Percentiles rank a stretch among this genome's conserved stretches.
Conservation (phyloP, 2,329 filamentous ascomycete species). For the Fusarium agapanthi region DNA sequence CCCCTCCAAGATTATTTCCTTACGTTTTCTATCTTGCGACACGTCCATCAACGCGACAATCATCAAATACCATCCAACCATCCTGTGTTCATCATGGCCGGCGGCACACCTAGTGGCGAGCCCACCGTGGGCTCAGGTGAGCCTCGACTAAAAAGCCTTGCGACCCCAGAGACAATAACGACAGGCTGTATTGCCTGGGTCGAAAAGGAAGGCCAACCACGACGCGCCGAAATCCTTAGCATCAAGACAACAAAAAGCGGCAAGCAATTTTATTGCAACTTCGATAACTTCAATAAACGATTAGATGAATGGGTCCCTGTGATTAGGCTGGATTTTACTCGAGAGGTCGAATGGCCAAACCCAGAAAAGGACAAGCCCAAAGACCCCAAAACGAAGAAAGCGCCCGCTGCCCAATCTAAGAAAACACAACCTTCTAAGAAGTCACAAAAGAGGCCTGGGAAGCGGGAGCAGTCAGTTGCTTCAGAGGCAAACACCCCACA, state of each 20-base stretch:
- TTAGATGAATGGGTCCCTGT: slow-evolving; percentile 87
- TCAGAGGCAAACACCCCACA: slow-evolving; percentile 65
- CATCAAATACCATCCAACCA: slow-evolving; percentile 37
- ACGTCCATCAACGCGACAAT: slow-evolving; percentile 26
- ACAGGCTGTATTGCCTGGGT: slow-evolving; percentile 70
- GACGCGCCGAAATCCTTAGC: slow-evolving; percentile 95
- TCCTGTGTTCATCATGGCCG: slow-evolving; percentile 60
- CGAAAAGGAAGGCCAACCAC: slow-evolving; percentile 78
- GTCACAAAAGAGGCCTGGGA: slow-evolving; percentile 62
- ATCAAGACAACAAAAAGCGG: slow-evolving; percentile 90
- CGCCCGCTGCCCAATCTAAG: slow-evolving; percentile 63
- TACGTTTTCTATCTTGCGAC: slow-evolving; percentile 12
- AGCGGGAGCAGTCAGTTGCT: slow-evolving; percentile 63
- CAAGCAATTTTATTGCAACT: slow-evolving; percentile 94
- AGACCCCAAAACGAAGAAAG: slow-evolving; percentile 77
- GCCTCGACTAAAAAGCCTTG: slow-evolving; percentile 76
- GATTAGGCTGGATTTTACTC: slow-evolving; percentile 82
- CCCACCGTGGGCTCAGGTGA: slow-evolving; percentile 64
- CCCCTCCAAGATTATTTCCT: slow-evolving; percentile 39
- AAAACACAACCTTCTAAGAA: slow-evolving; percentile 67
- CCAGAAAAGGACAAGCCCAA: slow-evolving; percentile 87
- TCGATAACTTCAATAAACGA: slow-evolving; percentile 96
- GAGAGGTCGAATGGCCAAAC: slow-evolving; percentile 96
- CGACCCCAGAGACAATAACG: slow-evolving; percentile 82
- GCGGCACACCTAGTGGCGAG: slow-evolving; percentile 59